Conservation (phyloP, 106 monocot species). For the Platanthera zijinensis region DNA sequence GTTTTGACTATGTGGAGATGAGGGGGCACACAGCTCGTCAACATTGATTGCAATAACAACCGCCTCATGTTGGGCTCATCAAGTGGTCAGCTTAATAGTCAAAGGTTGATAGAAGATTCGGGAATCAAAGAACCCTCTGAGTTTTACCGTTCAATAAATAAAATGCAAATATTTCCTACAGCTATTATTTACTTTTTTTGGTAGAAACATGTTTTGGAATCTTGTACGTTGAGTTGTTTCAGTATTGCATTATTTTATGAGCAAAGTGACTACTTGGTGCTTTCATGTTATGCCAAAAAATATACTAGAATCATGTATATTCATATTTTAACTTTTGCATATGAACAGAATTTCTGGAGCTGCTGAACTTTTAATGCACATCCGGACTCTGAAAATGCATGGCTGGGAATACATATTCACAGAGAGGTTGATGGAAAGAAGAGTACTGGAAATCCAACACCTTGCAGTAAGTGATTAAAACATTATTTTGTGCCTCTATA, state of each 20-base stretch:
- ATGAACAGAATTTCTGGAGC: conserved; percentile 66
- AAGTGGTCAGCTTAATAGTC: too few species aligned
- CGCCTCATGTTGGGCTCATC: too few species aligned
- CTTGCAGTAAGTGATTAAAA: conserved; percentile 53
- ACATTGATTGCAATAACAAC: too few species aligned
- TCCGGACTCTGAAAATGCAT: conserved; percentile 87
- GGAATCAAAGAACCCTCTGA: too few species aligned
- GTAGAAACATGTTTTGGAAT: too few species aligned
- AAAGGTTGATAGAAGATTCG: too few species aligned
- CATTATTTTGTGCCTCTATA: neutral
- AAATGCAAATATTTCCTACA: too few species aligned
- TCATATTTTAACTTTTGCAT: neutral
- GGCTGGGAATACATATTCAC: conserved; percentile 79
- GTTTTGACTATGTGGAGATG: too few species aligned
- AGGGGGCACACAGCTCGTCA: too few species aligned
- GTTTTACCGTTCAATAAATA: too few species aligned
- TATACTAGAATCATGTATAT: neutral
- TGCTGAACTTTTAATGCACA: conserved; percentile 75
- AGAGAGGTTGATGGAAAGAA: conserved; percentile 53
- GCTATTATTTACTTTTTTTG: too few species aligned
- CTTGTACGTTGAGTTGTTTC: neutral
- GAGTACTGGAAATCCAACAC: conserved; percentile 84
- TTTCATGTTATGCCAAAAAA: neutral
- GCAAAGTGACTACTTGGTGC: neutral
- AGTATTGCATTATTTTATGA: neutral